phyloP scores from a whole-genome alignment of 495 filamentous ascomycete genomes.

The Terfezia claveryi region DNA sequence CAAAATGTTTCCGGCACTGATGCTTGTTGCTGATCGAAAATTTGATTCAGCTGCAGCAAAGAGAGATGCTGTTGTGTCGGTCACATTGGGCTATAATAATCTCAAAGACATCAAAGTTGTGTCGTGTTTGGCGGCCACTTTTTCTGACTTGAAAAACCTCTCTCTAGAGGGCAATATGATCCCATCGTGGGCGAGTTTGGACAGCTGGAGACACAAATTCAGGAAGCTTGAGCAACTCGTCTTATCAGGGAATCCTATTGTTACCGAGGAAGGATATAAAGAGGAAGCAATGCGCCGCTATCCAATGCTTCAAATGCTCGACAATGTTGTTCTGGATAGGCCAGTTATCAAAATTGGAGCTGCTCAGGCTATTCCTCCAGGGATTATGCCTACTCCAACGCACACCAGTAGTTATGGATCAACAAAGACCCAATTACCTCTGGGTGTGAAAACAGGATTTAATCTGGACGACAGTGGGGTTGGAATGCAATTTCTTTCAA shows the following conservation, averaged over 20 bases:
- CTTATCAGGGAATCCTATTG: slow-evolving; percentile 52
- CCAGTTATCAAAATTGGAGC: slow-evolving; percentile 6
- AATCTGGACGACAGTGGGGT: slow-evolving; percentile 59
- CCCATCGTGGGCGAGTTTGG: slow-evolving; percentile 22
- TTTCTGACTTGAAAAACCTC: slow-evolving; percentile 58
- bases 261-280: slow-evolving; percentile 35
- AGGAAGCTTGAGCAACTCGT: slow-evolving; percentile 55
- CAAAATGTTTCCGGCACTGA: slow-evolving; percentile 76
- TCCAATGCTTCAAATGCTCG: slow-evolving; percentile 45
- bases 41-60: slow-evolving; percentile 45
- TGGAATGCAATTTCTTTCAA: slow-evolving; percentile 22
- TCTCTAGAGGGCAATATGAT: slow-evolving; percentile 21
- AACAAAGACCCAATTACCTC: slow-evolving; percentile 41
- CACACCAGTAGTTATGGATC: slow-evolving; percentile 15
- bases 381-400: neutral
- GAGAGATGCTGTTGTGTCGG: slow-evolving; percentile 47
- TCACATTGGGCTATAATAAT: slow-evolving; percentile 56
- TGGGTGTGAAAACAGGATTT: slow-evolving; percentile 32
- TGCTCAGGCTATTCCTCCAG: neutral
- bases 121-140: slow-evolving; percentile 44
- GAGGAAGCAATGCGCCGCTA: slow-evolving; percentile 61
- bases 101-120: slow-evolving; percentile 48
- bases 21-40: slow-evolving; percentile 52
- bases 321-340: slow-evolving; percentile 12
- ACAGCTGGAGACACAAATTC: slow-evolving; percentile 57